Conservation (phyloP, 2,329 filamentous ascomycete species). For the Fusarium cyanostomum region DNA sequence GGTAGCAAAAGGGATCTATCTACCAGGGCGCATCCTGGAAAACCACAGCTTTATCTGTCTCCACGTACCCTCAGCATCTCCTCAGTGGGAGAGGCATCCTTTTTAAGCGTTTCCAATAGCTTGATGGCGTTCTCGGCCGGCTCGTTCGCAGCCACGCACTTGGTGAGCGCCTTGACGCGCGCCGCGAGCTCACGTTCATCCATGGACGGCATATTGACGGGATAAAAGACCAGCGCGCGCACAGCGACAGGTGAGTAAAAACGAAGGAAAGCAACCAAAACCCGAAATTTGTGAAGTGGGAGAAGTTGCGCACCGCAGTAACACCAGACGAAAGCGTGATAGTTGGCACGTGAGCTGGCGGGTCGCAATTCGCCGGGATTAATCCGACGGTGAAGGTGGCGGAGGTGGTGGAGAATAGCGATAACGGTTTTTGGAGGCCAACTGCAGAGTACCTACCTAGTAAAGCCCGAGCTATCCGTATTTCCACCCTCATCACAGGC, state of each 20-base stretch:
- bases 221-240: not conserved
- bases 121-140: conserved; percentile 75
- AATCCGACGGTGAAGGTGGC: conserved; percentile 13
- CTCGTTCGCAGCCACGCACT: conserved; percentile 80
- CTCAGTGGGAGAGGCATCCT: conserved; percentile 84
- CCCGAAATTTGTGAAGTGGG: conserved; percentile 4
- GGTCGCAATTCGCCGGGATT: conserved; percentile 18
- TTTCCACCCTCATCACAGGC: not conserved
- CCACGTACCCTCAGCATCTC: conserved; percentile 80
- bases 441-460: no score
- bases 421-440: not conserved
- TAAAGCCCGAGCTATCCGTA: conserved; percentile 7
- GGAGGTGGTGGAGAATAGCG: not conserved
- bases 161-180: conserved; percentile 80
- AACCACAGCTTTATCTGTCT: not conserved
- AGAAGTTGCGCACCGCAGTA: conserved; percentile 26
- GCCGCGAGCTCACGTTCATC: conserved; percentile 83
- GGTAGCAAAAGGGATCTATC: not conserved
- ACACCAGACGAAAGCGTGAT: conserved; percentile 14
- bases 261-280: conserved; percentile 1
- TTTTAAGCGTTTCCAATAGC: conserved; percentile 81
- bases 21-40: not conserved
- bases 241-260: not conserved
- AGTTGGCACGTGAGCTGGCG: conserved; percentile 29
- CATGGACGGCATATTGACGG: conserved; percentile 58